Percentiles rank a stretch among this genome's conserved stretches.
Conservation (phyloP, 2,329 filamentous ascomycete species). For the Cryphonectria radicalis region DNA sequence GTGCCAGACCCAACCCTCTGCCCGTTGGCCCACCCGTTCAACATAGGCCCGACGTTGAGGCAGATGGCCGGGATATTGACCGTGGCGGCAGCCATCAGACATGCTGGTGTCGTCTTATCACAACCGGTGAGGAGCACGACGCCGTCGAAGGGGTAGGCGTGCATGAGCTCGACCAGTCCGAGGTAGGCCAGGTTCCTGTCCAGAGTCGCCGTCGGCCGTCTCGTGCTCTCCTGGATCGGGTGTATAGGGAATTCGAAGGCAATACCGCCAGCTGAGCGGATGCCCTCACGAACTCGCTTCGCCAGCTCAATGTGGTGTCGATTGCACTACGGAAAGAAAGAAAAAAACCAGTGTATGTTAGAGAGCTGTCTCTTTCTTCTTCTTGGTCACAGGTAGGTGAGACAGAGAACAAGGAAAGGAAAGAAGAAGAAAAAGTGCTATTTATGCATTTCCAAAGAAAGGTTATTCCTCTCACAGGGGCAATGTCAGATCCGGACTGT, state of each 20-base stretch:
- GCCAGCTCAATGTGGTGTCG: conserved; percentile 53
- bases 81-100: conserved; percentile 56
- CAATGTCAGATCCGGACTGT: conserved; percentile 54
- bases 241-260: conserved; percentile 57
- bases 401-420: background rate
- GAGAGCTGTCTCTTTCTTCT: background rate
- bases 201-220: conserved; percentile 52
- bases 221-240: conserved; percentile 54
- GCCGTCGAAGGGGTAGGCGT: conserved; percentile 54
- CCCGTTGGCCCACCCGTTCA: conserved; percentile 51
- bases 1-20: conserved; percentile 49
- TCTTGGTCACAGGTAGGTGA: background rate
- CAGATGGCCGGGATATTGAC: conserved; percentile 56
- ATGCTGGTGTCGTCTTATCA: conserved; percentile 57
- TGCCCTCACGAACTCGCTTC: conserved; percentile 55
- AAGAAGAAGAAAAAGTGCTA: background rate
- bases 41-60: conserved; percentile 57
- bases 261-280: conserved; percentile 52
- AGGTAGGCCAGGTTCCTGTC: conserved; percentile 55
- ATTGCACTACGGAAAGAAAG: conserved; percentile 43
- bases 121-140: conserved; percentile 56
- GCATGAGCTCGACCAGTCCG: conserved; percentile 51
- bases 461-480: conserved; percentile 37
- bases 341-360: background rate
- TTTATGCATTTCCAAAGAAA: background rate